Base-by-base conservation (phyloP, 1,284 basidiomycete genomes). In the Boletus mariae region DNA sequence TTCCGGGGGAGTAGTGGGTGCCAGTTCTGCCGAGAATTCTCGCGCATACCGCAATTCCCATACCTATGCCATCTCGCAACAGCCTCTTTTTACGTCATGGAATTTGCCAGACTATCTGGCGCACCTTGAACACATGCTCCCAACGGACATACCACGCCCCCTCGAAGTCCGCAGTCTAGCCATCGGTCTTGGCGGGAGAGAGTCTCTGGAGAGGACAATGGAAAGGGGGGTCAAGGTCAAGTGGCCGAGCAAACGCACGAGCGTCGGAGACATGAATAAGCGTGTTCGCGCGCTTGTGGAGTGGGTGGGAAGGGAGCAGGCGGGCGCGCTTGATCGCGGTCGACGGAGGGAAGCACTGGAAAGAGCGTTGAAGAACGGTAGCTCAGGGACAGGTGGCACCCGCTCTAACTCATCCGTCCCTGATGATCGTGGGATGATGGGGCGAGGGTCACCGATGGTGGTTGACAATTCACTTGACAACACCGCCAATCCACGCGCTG, bases 231-330 rank as follows among this genome's bases (percentile, higher is more conserved):
- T 94, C 25, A 91, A 93, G 69, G 89, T 98, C 54, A 90, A 92
- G 62, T 99, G 93, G 85, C 96, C 96, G 0, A 83, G 85, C 58
- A 96, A 97, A 71, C 81, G 96, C 49, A 94, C 89, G 81, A 97
- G 94, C 60, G 86, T 96, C 25, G 88, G 86, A 17, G 96, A 99
- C 68, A 97, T 99, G 93, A 91, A 94, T 69, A 98, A 98, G 74
- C 85, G 96, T 20, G 93, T 97, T 20, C 80, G 93, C 44, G 85
- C 89, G 52, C 80, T 98, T 54, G 83, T 96, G 34, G 96, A 98
- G 65, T 98, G 93, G 84, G 92, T 94, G 12, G 89, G 87, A 41
- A 79, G 90, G 55, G 87, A 91, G 65, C 91, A 94, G 68, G 83
- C 83, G 1, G 85, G 82, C 60, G 88, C 89, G 47, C 75, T 80